Base-by-base conservation (phyloP, 371 early-diverging fungal species). In the Thermomucor indicae-seudaticae region DNA sequence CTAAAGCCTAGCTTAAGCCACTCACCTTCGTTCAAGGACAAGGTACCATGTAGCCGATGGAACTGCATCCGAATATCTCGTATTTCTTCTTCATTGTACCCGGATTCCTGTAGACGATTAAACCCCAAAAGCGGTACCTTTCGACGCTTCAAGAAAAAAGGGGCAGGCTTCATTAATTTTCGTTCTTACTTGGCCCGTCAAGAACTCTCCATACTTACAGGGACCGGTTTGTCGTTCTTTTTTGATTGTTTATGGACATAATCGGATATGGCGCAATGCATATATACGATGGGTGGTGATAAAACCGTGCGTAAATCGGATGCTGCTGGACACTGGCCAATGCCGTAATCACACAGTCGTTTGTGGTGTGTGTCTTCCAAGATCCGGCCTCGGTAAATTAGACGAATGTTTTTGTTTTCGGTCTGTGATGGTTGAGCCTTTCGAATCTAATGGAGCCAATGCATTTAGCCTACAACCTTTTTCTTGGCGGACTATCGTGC, bases 31-130 rank as follows among this genome's bases (percentile, higher is more conserved):
- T 51, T 44, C 24, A 19, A 51, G 17, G 27, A 11, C 7, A 37
- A 23, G 6, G 65, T 70, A 0, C 70, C 67, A 48, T 70, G 59
- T 8, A 69, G 27, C 30, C 64, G 62, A 69, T 87, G 88, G 45
- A 88, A 88, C 45, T 85, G 84, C 16, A 72, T 46, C 25, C 86
- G 73, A 25, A 88, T 69, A 35, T 75, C 70, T 30, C 70, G 67
- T 27, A 88, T 81, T 54, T 88, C 88, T 37, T 85, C 80, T 30
- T 78, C 75, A 32, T 84, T 79, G 52, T 86, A 84, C 0, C 88
- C 88, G 12, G 85, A 70, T 48, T 88, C 86, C 42, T 80, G 59
- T 43, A 88, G 53, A 16, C 88, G 65, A 58, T 88, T 86, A 58
- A 88, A 86, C 1, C 85, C 88, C 23, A 72, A 58, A 12, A 79